Evolutionary conservation across 306 rosid genomes (phyloP).

Genomic region (Dalbergia cochinchinensis): DNA sequence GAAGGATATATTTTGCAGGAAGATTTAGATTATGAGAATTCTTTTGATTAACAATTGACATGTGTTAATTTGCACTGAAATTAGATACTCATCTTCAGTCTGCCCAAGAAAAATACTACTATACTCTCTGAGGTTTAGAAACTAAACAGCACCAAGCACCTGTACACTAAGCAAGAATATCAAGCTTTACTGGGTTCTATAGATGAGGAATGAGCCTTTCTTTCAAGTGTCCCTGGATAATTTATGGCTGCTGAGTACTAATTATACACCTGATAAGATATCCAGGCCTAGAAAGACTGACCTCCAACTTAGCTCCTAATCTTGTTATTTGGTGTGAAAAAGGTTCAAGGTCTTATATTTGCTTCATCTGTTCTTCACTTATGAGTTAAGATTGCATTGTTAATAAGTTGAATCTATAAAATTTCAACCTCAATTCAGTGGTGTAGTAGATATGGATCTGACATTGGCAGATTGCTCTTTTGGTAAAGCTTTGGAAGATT

Average conservation of each 20-base stretch:
- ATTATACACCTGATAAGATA: constrained; percentile 8
- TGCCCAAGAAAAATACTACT: constrained; percentile 3
- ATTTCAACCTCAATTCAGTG: not conserved
- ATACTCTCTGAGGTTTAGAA: constrained; percentile 26
- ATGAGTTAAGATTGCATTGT: constrained; percentile 18
- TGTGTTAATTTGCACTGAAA: constrained; percentile 23
- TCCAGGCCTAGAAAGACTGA: not conserved
- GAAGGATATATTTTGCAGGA: constrained; percentile 57
- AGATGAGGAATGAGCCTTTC: constrained; percentile 5
- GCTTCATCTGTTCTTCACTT: constrained; percentile 8
- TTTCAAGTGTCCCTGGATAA: not conserved
- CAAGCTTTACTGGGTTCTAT: constrained; percentile 20
- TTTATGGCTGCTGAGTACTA: constrained; percentile 26
- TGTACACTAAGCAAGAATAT: constrained; percentile 4
- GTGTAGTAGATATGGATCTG: not conserved
- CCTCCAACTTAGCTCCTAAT: not conserved
- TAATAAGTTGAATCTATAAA: not conserved
- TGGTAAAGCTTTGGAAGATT: not conserved
- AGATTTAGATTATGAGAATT: constrained; percentile 59
- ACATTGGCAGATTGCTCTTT: not conserved
- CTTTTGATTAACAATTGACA: constrained; percentile 40
- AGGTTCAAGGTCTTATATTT: not conserved
- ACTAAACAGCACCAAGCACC: constrained; percentile 16
- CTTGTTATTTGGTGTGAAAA: constrained; percentile 5
- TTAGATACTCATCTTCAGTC: not conserved